Conservation (phyloP, 371 early-diverging fungal genomes). For the Neoconidiobolus thromboides region DNA sequence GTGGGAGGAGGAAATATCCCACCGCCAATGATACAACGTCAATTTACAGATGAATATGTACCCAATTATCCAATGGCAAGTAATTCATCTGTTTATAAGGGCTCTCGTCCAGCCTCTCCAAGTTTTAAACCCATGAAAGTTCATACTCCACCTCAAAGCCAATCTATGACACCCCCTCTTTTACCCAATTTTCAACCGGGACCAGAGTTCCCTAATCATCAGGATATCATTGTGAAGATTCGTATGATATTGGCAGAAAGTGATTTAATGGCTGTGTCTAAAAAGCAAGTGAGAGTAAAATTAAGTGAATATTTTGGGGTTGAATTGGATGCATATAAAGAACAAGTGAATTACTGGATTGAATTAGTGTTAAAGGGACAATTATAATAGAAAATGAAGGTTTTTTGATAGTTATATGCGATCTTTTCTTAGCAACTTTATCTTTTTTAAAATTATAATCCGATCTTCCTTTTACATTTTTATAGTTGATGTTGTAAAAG, state of each 20-base stretch:
- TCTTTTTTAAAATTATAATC: too few relatives aligned
- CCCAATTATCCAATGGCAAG: too few relatives aligned
- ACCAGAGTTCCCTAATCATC: background rate
- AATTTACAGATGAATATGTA: too few relatives aligned
- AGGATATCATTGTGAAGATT: slow-evolving; percentile 57
- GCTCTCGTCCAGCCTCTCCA: too few relatives aligned
- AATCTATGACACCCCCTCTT: background rate
- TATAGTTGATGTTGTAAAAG: too few relatives aligned
- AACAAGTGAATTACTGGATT: slow-evolving; percentile 73
- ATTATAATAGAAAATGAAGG: slow-evolving; percentile 11
- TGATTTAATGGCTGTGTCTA: slow-evolving; percentile 59
- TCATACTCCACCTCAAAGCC: too few relatives aligned
- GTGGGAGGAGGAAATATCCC: too few relatives aligned
- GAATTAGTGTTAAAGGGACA: slow-evolving; percentile 36
- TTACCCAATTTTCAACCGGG: background rate
- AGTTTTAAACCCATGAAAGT: too few relatives aligned
- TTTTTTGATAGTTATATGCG: background rate
- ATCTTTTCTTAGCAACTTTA: slow-evolving; percentile 14
- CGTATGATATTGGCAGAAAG: slow-evolving; percentile 58
- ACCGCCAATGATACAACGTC: too few relatives aligned
- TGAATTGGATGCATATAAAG: slow-evolving; percentile 61
- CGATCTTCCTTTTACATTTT: too few relatives aligned
- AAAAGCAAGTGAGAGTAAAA: slow-evolving; percentile 75
- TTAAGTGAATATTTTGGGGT: slow-evolving; percentile 57
- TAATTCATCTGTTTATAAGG: too few relatives aligned